phyloP scores from a whole-genome alignment of 306 rosid species.

The Styphnolobium japonicum region DNA sequence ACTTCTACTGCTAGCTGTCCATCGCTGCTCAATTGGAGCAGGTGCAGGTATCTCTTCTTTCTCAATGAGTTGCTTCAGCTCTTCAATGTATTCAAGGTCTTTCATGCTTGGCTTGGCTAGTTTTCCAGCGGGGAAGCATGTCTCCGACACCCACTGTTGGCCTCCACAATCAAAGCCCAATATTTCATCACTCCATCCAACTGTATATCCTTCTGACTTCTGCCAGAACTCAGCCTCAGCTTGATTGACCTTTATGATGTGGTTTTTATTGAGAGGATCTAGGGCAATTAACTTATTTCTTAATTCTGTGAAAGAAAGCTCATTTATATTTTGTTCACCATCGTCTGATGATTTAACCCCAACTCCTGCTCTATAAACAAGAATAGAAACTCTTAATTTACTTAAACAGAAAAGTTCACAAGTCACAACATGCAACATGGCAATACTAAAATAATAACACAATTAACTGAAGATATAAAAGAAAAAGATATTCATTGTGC shows the following conservation, averaged over 20 bases:
- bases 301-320: slow-evolving; percentile 87
- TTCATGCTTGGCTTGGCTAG: slow-evolving; percentile 81
- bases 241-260: slow-evolving; percentile 71
- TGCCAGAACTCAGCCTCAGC: slow-evolving; percentile 98
- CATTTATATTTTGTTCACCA: slow-evolving; percentile 56
- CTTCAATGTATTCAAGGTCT: slow-evolving; percentile 88
- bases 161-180: slow-evolving; percentile 99
- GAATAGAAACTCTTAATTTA: slow-evolving; percentile 15
- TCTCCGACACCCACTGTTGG: slow-evolving; percentile 99
- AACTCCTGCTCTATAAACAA: slow-evolving; percentile 51
- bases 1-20: slow-evolving; percentile 80
- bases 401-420: slow-evolving; percentile 22
- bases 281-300: slow-evolving; percentile 82
- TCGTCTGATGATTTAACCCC: slow-evolving; percentile 35
- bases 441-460: not conserved
- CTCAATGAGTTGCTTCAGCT: slow-evolving; percentile 75
- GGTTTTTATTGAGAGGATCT: slow-evolving; percentile 82
- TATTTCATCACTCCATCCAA: slow-evolving; percentile 99
- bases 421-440: no score
- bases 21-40: slow-evolving; percentile 97
- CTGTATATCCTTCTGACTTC: slow-evolving; percentile 93
- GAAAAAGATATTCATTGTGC: not conserved
- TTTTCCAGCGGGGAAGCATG: slow-evolving; percentile 88
- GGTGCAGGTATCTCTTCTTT: slow-evolving; percentile 91
- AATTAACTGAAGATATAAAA: not conserved